These are phyloP conservation scores for Pythium rhizo-oryzae DNA, from an alignment of 352 stramenopile species.

Conservation along the genomic window DNA sequence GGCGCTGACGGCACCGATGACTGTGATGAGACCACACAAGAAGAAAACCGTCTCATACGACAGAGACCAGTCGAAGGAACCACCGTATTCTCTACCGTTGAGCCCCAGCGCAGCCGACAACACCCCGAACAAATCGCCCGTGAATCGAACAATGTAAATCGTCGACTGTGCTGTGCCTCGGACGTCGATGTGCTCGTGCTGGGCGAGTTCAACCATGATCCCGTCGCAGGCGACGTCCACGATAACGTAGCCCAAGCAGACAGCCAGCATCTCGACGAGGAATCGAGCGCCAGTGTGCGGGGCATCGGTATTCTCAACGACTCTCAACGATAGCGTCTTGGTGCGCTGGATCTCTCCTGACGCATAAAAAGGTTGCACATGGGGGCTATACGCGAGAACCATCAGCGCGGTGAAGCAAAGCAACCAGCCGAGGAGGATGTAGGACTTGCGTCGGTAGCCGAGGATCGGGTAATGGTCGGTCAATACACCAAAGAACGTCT, in stretches of 20 bases:
- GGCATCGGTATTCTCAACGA: conserved; percentile 54
- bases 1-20: conserved; percentile 38
- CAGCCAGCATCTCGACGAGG: conserved; percentile 58
- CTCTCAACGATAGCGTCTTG: conserved; percentile 34
- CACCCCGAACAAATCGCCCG: conserved; percentile 43
- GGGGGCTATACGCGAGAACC: conserved; percentile 52
- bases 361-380: conserved; percentile 55
- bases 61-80: conserved; percentile 57
- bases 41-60: conserved; percentile 63
- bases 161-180: conserved; percentile 63
- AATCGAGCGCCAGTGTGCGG: conserved; percentile 50
- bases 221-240: conserved; percentile 67
- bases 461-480: conserved; percentile 67
- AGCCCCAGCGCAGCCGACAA: conserved; percentile 59
- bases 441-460: conserved; percentile 68
- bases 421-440: conserved; percentile 72
- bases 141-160: conserved; percentile 72
- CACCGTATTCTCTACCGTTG: conserved; percentile 63
- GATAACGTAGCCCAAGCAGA: conserved; percentile 68
- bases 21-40: conserved; percentile 38
- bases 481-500: conserved; percentile 75
- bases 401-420: conserved; percentile 57
- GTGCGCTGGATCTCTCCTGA: conserved; percentile 62
- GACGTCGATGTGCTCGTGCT: conserved; percentile 65
- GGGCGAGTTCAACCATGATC: conserved; percentile 71